Conservation (phyloP, 176 grass and related monocot genomes). For the Oryza rufipogon region DNA sequence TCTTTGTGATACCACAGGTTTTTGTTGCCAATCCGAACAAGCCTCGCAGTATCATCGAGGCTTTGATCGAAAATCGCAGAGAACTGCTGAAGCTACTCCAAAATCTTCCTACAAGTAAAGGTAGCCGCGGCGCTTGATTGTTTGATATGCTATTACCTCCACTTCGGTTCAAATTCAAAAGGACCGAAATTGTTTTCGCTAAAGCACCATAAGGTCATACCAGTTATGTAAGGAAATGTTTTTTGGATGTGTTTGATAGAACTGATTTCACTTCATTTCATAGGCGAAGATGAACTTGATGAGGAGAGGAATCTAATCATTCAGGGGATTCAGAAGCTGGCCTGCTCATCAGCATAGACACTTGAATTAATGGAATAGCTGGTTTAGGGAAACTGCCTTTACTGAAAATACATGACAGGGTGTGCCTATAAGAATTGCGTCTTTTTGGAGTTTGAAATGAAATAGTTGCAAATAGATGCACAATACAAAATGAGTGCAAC, state of each 20-base stretch:
- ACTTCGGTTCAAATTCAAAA: neutral
- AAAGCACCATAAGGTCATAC: neutral
- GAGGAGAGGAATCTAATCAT: conserved; percentile 71
- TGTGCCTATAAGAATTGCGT: neutral
- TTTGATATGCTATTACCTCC: neutral
- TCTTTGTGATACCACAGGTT: conserved; percentile 55
- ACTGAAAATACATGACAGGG: neutral
- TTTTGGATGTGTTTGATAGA: neutral
- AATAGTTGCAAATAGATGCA: neutral
- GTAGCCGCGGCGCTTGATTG: conserved; percentile 28
- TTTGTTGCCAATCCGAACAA: conserved; percentile 91
- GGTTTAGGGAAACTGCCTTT: neutral
- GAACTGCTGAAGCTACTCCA: conserved; percentile 69
- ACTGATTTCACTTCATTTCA: neutral
- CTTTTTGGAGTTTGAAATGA: neutral
- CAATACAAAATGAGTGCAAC: too few species aligned
- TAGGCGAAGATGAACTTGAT: conserved; percentile 83
- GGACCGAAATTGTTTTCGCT: neutral
- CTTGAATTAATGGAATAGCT: neutral
- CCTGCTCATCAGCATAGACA: conserved; percentile 29
- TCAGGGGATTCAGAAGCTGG: conserved; percentile 62
- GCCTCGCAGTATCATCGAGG: conserved; percentile 52
- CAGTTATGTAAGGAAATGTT: neutral
- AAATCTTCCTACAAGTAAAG: conserved; percentile 67
- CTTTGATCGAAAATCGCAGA: conserved; percentile 56